Conservation (phyloP, 1,139 yeast genomes). For the Zhuliangozyma parablackwelliae region DNA sequence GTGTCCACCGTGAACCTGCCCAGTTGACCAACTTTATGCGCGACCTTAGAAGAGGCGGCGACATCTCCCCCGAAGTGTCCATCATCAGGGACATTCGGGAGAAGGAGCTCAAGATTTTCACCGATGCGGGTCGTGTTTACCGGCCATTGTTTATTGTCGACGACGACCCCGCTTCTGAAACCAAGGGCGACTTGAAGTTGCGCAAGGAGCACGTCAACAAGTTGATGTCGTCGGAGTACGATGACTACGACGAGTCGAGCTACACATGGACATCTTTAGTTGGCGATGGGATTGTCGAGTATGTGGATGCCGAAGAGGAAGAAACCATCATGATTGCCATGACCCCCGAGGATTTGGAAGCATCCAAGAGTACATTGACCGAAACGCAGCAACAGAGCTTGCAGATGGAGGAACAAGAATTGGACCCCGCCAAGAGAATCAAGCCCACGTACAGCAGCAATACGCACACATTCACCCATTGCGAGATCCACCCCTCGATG, state of each 20-base stretch:
- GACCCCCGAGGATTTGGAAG: constrained; percentile 94
- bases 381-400: constrained; percentile 36
- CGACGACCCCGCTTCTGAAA: constrained; percentile 73
- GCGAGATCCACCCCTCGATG: constrained; percentile 99
- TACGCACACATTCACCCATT: constrained; percentile 87
- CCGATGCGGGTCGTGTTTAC: constrained; percentile 98
- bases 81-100: constrained; percentile 96
- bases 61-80: constrained; percentile 92
- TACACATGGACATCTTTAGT: constrained; percentile 86
- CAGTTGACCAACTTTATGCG: constrained; percentile 87
- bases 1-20: constrained; percentile 95
- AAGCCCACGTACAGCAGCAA: constrained; percentile 62
- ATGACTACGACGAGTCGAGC: constrained; percentile 52
- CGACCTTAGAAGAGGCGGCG: constrained; percentile 90
- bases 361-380: constrained; percentile 49
- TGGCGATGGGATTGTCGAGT: constrained; percentile 83
- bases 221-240: constrained; percentile 60
- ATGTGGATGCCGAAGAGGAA: constrained; percentile 96
- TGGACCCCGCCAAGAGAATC: constrained; percentile 84
- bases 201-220: constrained; percentile 79
- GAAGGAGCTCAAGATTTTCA: constrained; percentile 89
- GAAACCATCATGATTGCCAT: constrained; percentile 97
- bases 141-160: constrained; percentile 91
- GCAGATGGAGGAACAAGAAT: constrained; percentile 45
- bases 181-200: constrained; percentile 75